Base-by-base conservation (phyloP, 2,329 filamentous ascomycete genomes). In the Coniochaeta sp. region DNA sequence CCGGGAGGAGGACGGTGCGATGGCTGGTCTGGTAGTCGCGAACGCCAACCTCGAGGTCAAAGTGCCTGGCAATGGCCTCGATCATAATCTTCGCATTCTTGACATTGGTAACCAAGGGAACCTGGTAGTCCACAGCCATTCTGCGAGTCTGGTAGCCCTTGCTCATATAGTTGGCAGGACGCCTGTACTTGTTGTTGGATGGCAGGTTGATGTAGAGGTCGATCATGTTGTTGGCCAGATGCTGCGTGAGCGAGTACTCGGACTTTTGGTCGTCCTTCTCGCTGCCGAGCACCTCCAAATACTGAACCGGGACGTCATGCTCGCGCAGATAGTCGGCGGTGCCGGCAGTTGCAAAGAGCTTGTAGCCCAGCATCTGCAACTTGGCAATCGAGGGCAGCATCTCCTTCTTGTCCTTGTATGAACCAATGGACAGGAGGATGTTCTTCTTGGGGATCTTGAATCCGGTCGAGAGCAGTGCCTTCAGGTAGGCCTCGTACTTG, bases 161-260 rank as follows among this genome's bases (percentile, higher is more conserved):
- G 71, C 89, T 95, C 86, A 99, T 95, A 73, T 97, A 99, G 76
- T 91, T 99, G 62, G 94, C 94, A 28, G 94, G 94, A 59, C 94
- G 85, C 61, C 94, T 84, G 79, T 95, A 99, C 69, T 91, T 89
- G 77, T 99, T 99, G 81, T 83, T 96, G 12, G 94, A 97, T n/a
- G 94, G 94, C 71, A 99, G 72, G 71, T 99, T 99, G 83, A 99
- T 96, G 76, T 99, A 99, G 55, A 99, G 75, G 68, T 97, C 92
- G 63, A 99, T 99, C 69, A 94, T 85, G 74, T 97, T 97, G 75
- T 96, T 97, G 53, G 92, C 88, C 71, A 99, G 75, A 74, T 96
- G 92, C 73, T 97, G 91, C 1, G 91, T 96, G 56, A 99, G 80
- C 8, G 94, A 99, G 74, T 95, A 99, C 72, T 99, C 94, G 0